Evolutionary conservation across 2,329 filamentous ascomycete genomes (phyloP), one percentile per base, ranked within the genome.

Genomic region (Penicillium fuscoglaucum): DNA sequence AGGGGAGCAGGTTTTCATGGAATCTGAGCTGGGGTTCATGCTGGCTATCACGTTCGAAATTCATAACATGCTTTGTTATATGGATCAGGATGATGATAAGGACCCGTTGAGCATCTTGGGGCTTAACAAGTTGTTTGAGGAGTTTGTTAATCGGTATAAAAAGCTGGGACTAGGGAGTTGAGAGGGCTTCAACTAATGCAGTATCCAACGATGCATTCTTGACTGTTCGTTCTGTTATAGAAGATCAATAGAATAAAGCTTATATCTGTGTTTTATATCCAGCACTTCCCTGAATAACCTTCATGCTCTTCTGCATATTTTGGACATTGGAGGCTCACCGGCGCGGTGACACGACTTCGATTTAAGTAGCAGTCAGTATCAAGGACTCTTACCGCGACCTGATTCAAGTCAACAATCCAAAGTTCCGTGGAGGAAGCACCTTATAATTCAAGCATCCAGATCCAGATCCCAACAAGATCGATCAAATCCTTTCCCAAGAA

Each of bases 11-110:
- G 12, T 67, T 4, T 65, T 61, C n/a, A 24, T 52, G 44, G 65
- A 67, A 60, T 58, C 64, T 10, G 65, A 67, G 49, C 55, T 57
- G 9, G 64, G 64, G 17, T 55, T 58, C 45, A 33, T 67, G 56
- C 39, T 67, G 55, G 62, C 62, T 28, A 63, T 66, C 35, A 59
- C 62, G 0, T 67, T 66, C 21, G 65, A 67, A 33, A 43, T 66
- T 13, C 65, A 66, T 44, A 66, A 65, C 39, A 66, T 67, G 65
- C 59, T 33, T 13, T 33, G 31, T 13, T 67, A 61, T 26, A 65
- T 67, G 64, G 54, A 55, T 37, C 24, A 59, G 9, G 51, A 62
- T 13, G 52, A 59, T 40, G 64, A 65, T 13, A 66, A 65, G 8
- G 61, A 65, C 24, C 59, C 64, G 0, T 59, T 67, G 56, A 61